phyloP scores from a whole-genome alignment of 129 eudicot species.

The Flaveria brownii region DNA sequence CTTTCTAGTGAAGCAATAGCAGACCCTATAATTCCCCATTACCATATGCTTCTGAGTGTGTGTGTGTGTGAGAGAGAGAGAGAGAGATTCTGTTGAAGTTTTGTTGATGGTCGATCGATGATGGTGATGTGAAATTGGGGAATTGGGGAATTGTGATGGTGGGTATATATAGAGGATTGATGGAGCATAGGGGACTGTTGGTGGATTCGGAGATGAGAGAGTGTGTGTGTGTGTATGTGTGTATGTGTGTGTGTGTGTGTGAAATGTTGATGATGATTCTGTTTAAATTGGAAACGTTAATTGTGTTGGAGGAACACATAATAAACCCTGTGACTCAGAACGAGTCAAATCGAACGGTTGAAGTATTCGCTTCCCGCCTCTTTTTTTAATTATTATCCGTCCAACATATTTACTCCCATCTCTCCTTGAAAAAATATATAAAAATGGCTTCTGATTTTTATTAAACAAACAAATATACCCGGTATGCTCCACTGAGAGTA shows the following conservation, averaged over 20 bases:
- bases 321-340: neutral
- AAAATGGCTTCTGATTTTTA: neutral
- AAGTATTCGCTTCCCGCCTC: slow-evolving; percentile 33
- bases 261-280: slow-evolving; percentile 1
- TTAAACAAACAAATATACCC: no score
- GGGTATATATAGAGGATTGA: slow-evolving; percentile 13
- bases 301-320: neutral
- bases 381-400: slow-evolving; percentile 19
- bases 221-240: neutral
- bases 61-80: no score
- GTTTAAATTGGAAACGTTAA: slow-evolving; percentile 20
- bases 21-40: slow-evolving; percentile 69
- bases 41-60: neutral
- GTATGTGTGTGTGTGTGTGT: neutral
- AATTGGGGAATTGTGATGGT: neutral
- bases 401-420: neutral
- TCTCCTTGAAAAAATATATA: no score
- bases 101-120: neutral
- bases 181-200: slow-evolving; percentile 11
- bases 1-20: slow-evolving; percentile 65
- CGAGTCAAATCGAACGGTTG: slow-evolving; percentile 22
- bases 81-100: no score
- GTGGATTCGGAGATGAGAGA: slow-evolving; percentile 6
- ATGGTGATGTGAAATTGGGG: neutral
- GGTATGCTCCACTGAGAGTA: no score